Evolutionary conservation across 768 basidiomycete species (phyloP), one percentile per base, ranked within the genome.

Genomic region (Serendipita sp.): DNA sequence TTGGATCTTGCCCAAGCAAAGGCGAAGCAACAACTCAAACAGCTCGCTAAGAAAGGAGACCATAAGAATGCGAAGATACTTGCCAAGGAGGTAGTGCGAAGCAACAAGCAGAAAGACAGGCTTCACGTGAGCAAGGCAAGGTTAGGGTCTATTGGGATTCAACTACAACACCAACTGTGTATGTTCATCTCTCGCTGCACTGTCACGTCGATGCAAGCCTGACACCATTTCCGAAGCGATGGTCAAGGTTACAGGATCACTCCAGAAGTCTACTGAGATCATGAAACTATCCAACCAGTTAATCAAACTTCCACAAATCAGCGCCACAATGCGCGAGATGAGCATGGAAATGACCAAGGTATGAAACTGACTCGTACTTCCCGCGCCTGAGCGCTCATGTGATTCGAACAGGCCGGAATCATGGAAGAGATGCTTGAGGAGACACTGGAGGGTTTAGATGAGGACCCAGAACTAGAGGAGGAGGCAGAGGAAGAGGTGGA

Each of bases 321-420:
- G 86, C 73, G 85, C 83, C 65, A 81, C 82, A 0, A 99, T 99
- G 96, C 82, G 92, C 38, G 88, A 96, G 70, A 94, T 99, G 92
- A 91, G 88, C 68, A 91, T 94, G 86, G 96, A 99, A 74, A 97
- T 98, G 96, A 98, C 90, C 65, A 98, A 98, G 82, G 95, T 87
- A n/a, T n/a, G n/a, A n/a, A n/a, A n/a, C n/a, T n/a, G 67, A 42
- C 77, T 61, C 48, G 2, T 43, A 13, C 43, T 1, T 24, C 42
- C n/a, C 20, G n/a, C 34, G 22, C 14, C 16, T 60, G 56, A 26
- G 17, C 17, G 45, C 26, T 51, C 63, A 20, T 34, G 31, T 53
- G 45, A 62, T 61, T 63, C 34, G 22, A 11, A 0, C 67, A 97
- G 94, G 92, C 93, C 34, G 96, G 96, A 1, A 90, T 99, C 65